Percentiles rank a stretch among this genome's conserved stretches.
Evolutionary conservation across 306 rosid species (phyloP).

Genomic region (Lathyrus sativus): DNA sequence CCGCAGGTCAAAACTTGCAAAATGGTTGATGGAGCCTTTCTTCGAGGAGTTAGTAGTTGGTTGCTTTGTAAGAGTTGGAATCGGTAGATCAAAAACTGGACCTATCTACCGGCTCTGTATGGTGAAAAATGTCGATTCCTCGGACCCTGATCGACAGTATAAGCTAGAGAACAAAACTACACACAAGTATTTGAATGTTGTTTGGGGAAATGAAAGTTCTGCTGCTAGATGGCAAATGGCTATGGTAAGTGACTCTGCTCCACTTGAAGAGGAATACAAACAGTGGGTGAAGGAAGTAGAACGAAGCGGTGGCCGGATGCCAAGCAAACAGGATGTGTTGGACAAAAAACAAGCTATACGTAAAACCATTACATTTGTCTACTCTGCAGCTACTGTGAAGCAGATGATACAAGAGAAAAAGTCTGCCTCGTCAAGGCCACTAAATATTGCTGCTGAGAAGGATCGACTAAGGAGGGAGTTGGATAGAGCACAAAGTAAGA

Average conservation of each 20-base stretch:
- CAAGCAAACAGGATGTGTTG: slow-evolving; percentile 60
- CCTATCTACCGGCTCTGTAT: slow-evolving; percentile 85
- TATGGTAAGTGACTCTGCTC: slow-evolving; percentile 81
- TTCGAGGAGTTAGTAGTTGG: slow-evolving; percentile 94
- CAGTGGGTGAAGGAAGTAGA: slow-evolving; percentile 95
- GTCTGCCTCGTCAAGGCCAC: slow-evolving; percentile 79
- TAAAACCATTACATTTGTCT: slow-evolving; percentile 66
- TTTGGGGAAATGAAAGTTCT: slow-evolving; percentile 92
- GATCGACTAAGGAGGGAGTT: slow-evolving; percentile 75
- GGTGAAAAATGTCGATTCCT: slow-evolving; percentile 89
- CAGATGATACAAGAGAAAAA: slow-evolving; percentile 93
- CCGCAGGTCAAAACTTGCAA: slow-evolving; percentile 79
- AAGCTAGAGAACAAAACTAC: slow-evolving; percentile 80
- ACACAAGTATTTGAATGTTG: slow-evolving; percentile 76
- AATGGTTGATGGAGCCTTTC: slow-evolving; percentile 96
- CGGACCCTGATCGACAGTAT: slow-evolving; percentile 81
- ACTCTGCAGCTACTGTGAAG: slow-evolving; percentile 91
- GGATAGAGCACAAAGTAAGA: slow-evolving; percentile 69
- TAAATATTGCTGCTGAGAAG: slow-evolving; percentile 96
- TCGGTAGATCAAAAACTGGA: slow-evolving; percentile 85
- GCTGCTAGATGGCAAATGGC: slow-evolving; percentile 99
- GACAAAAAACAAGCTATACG: slow-evolving; percentile 74
- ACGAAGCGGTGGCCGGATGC: slow-evolving; percentile 77
- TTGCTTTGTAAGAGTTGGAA: slow-evolving; percentile 97
- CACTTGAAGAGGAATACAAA: slow-evolving; percentile 80